These are phyloP conservation scores for Aureobasidium subglaciale DNA, from an alignment of 2,329 filamentous ascomycete species.

Conservation along the genomic window DNA sequence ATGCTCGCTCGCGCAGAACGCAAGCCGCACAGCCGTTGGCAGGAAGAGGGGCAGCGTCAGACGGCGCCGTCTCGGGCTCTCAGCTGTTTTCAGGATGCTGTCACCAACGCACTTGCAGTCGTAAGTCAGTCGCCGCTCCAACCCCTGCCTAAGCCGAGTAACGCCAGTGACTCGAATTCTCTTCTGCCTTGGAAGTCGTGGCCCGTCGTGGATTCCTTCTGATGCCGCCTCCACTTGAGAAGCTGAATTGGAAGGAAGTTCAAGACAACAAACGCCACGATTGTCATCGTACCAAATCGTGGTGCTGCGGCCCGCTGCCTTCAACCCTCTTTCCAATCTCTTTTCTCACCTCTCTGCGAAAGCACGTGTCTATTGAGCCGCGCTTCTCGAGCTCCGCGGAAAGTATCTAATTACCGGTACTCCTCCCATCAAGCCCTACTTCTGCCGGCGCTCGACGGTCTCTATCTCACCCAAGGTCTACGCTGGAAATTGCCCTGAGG, in stretches of 20 bases:
- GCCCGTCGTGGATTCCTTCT: not conserved
- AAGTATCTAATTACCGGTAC: not conserved
- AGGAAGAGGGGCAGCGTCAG: not conserved
- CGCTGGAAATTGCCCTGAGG: not conserved
- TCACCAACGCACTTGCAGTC: not conserved
- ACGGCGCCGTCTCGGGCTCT: constrained; percentile 5
- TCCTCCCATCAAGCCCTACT: not conserved
- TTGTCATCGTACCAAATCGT: not conserved
- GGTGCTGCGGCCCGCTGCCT: constrained; percentile 6
- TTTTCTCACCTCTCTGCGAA: not conserved
- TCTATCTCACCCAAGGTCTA: not conserved
- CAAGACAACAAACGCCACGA: not conserved
- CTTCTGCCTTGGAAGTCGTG: not conserved
- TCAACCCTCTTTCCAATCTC: not conserved
- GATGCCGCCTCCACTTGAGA: not conserved
- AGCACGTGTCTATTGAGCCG: not conserved
- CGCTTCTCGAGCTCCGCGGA: not conserved
- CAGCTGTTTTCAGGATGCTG: constrained; percentile 1
- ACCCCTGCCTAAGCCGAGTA: not conserved
- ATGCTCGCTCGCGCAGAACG: not conserved
- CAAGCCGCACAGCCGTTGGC: not conserved
- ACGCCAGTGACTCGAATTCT: not conserved
- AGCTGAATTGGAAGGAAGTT: not conserved
- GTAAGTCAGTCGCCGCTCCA: not conserved
- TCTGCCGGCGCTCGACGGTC: not conserved